These are phyloP conservation scores for Lathyrus oleraceus DNA, from an alignment of 306 rosid species.

Conservation along the genomic window DNA sequence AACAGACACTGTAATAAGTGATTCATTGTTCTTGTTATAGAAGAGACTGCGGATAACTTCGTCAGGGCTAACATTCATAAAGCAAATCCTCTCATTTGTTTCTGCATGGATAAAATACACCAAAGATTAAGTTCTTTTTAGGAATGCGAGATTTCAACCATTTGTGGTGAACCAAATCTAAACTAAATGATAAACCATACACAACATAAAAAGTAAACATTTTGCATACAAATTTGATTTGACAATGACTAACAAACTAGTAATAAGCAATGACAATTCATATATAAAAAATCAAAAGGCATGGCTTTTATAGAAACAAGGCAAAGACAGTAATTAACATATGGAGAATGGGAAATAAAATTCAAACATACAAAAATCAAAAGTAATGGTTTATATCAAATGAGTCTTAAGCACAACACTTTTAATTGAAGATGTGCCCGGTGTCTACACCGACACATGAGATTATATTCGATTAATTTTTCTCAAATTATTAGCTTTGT, in stretches of 20 bases:
- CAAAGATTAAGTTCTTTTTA: not conserved
- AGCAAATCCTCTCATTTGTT: slow-evolving; percentile 83
- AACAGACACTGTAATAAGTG: slow-evolving; percentile 90
- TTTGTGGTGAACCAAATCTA: not conserved
- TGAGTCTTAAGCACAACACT: not conserved
- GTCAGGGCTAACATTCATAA: slow-evolving; percentile 80
- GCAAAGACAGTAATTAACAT: not conserved
- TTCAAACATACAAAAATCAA: not conserved
- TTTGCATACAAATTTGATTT: slow-evolving; percentile 1
- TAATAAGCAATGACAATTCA: not conserved
- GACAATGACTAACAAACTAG: not conserved
- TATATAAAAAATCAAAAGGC: not conserved
- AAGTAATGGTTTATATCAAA: not conserved
- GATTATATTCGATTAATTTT: not conserved
- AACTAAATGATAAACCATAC: not conserved
- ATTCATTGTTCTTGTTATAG: slow-evolving; percentile 88
- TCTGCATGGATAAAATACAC: slow-evolving; percentile 49
- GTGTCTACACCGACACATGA: not conserved
- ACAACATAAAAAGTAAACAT: not conserved
- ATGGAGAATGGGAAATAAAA: not conserved
- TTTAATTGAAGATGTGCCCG: not conserved
- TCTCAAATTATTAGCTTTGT: not conserved
- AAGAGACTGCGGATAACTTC: slow-evolving; percentile 92
- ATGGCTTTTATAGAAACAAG: not conserved
- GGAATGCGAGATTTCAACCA: not conserved